Evolutionary conservation across 164 flowering plant species (phyloP), one percentile per base, ranked within the genome.

Genomic region (Saururus chinensis): DNA sequence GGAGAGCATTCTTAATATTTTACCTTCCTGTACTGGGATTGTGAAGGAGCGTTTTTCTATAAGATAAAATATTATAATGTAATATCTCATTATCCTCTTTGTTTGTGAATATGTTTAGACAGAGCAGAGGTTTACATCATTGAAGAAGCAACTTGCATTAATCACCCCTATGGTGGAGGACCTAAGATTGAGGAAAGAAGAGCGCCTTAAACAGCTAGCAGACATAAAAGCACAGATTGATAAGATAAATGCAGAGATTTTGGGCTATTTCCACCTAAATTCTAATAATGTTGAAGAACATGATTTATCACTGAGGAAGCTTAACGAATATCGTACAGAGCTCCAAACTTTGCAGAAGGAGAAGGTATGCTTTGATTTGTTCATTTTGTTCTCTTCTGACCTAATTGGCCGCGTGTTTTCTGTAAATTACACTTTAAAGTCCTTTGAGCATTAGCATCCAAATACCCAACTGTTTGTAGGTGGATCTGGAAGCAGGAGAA

Each of bases 301-400:
- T 41, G 98, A 92, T 67, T 76, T 88, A 65, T 84, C 98, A 0
- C 58, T 82, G 20, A 78, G 92, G 68, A 85, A 76, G 76, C 81
- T 92, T 57, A 78, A 65, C 65, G 98, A 92, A 65, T 79, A 76
- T 72, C 86, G 84, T 60, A 68, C 78, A 52, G 79, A 74, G 65
- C 88, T 88, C 54, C 83, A 70, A 24, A 53, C 76, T 30, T 80
- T 92, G 67, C 95, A 92, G 60, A 86, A 78, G 66, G 98, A 92
- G 64, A 92, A 86, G 98, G 98, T 84, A 64, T 58, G 71, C 42
- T 60, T 11, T 10, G 1, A 1, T 42, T 10, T 1, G 17, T 42
- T 42, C 14, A 10, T 42, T 42, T 42, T 42, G 17, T 42, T 14
- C 49, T 10, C 49, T 42, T 42, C 1, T 42, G 49, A 1, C 49